A percentile compares a stretch with the other conserved stretches of the same genome.
phyloP scores from a whole-genome alignment of 177 flowering plant species.

The Telopea speciosissima region DNA sequence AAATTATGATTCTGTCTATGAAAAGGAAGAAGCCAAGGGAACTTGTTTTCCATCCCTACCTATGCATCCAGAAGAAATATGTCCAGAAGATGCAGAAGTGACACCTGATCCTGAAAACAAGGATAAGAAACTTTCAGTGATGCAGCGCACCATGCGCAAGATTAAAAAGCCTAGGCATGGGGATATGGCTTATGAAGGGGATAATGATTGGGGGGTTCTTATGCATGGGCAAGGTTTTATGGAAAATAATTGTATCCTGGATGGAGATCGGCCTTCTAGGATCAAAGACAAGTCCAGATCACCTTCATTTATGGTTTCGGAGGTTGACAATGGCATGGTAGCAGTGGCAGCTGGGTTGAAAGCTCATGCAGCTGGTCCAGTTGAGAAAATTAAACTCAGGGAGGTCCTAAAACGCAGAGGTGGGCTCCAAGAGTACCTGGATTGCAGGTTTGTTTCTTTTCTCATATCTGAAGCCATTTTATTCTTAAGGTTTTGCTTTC shows the following conservation, averaged over 20 bases:
- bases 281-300: slow-evolving; percentile 38
- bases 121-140: slow-evolving; percentile 31
- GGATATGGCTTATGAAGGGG: slow-evolving; percentile 99
- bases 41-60: slow-evolving; percentile 26
- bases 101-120: slow-evolving; percentile 30
- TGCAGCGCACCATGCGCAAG: slow-evolving; percentile 49
- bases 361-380: slow-evolving; percentile 68
- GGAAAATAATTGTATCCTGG: slow-evolving; percentile 26
- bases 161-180: slow-evolving; percentile 64
- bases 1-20: slow-evolving; percentile 20
- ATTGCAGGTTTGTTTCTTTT: slow-evolving; percentile 68
- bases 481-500: neutral
- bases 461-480: neutral
- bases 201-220: slow-evolving; percentile 75
- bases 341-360: slow-evolving; percentile 93
- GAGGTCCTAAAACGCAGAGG: slow-evolving; percentile 89
- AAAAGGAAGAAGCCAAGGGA: slow-evolving; percentile 32
- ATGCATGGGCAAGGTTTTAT: slow-evolving; percentile 43
- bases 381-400: slow-evolving; percentile 86
- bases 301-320: slow-evolving; percentile 28
- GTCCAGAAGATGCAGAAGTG: slow-evolving; percentile 36
- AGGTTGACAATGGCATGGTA: slow-evolving; percentile 53
- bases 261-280: slow-evolving; percentile 28
- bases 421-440: slow-evolving; percentile 86
- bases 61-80: slow-evolving; percentile 27